Base-by-base conservation (phyloP, 2,329 filamentous ascomycete species). In the Ceratocystis papillata region DNA sequence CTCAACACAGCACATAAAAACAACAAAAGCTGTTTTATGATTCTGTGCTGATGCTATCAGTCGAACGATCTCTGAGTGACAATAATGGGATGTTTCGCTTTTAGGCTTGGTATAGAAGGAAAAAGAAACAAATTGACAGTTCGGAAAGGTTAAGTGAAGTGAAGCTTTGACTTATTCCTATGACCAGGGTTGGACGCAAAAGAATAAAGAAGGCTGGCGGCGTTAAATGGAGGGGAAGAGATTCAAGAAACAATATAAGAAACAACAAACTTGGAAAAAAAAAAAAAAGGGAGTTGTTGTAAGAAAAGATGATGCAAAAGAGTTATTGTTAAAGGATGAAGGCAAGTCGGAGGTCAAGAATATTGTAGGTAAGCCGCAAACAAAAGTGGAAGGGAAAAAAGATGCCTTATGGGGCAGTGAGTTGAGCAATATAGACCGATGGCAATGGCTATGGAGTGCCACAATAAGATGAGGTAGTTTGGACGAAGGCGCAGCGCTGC, bases 391-490 rank as follows among this genome's bases (percentile, higher is more conserved):
- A 50, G 41, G 20, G 8, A 30, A 25, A 33, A 63, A 15, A 63
- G 37, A 63, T 28, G 30, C 30, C 55, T 37, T 59, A 20, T 59
- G 55, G 15, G 55, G 55, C 55, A 63, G 61, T 63, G 61, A 63
- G 41, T 59, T 59, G 55, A 59, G 55, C 55, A 59, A 59, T 59
- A 59, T 59, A 59, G 55, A n/a, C 55, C 55, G 55, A 59, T 33
- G 55, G 55, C 55, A 59, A 59, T 59, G 55, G 55, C 55, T 59
- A 37, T 59, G 55, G 20, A 37, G 55, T 59, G 55, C 55, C 55
- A 59, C 55, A 59, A 8, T 50, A 33, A 63, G 61, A 63, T 63
- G 61, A 33, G 61, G 61, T 59, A 59, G 55, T 59, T 59, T 59
- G 55, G 28, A 59, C 30, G 55, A 59, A 59, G 55, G 55, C 55